phyloP scores from a whole-genome alignment of 345 rosid genomes.

The Citrus reticulata region DNA sequence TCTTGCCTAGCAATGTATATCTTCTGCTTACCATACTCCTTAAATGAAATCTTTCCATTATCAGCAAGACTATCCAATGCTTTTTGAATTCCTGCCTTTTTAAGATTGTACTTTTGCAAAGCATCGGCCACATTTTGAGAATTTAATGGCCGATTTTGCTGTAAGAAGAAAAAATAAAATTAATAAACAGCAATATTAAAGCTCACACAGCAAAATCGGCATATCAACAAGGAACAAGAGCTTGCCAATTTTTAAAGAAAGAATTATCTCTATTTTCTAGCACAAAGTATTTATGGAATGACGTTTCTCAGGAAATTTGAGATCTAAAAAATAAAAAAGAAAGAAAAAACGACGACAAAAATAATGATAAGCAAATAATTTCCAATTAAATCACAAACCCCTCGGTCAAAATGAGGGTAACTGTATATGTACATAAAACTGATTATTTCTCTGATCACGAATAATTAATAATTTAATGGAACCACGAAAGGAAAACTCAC shows the following conservation, averaged over 20 bases:
- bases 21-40: conserved; percentile 98
- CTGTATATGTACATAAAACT: not conserved
- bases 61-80: conserved; percentile 84
- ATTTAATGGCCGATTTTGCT: conserved; percentile 93
- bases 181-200: not conserved
- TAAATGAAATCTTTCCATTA: conserved; percentile 63
- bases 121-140: conserved; percentile 86
- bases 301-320: not conserved
- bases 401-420: not conserved
- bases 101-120: conserved; percentile 86
- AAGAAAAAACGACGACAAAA: not conserved
- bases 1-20: conserved; percentile 87
- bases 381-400: not conserved
- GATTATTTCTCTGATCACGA: not conserved
- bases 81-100: conserved; percentile 82
- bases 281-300: not conserved
- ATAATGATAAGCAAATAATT: not conserved
- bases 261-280: too few relatives aligned
- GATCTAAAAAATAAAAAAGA: too few relatives aligned
- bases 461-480: not conserved
- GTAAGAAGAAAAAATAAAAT: not conserved
- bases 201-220: not conserved
- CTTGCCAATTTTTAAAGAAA: too few relatives aligned
- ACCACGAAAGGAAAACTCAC: conserved; percentile 24
- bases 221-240: too few relatives aligned